Evolutionary conservation across 2,329 filamentous ascomycete genomes (phyloP), one percentile per base, ranked within the genome.

Genomic region (Neodidymelliopsis sp.): DNA sequence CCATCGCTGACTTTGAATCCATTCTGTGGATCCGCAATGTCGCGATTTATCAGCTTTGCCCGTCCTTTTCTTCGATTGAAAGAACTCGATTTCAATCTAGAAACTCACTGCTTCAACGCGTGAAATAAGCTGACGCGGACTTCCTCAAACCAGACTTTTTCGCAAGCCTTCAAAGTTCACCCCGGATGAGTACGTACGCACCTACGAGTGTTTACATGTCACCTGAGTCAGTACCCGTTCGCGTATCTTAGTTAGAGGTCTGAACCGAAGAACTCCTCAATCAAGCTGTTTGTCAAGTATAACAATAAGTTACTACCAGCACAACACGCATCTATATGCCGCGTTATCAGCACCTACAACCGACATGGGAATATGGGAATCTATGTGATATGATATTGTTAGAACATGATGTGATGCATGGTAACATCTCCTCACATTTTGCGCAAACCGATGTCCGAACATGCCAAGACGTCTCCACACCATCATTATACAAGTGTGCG

Each of bases 401-500:
- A n/a, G n/a, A 25, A 36, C 25, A 37, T 9, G 8, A 11, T 13
- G 16, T n/a, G 19, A 12, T 29, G 25, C 37, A 36, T 41, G 19
- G 30, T 19, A 10, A 23, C 10, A 13, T 25, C 16, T 5, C 25
- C 33, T 36, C 20, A 19, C 25, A 41, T 20, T 23, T 25, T 20
- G 25, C 15, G 12, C 30, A 16, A 18, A 7, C 24, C 31, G 25
- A 41, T 10, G 24, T 41, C 6, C 12, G 7, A 24, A 25, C 15
- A 30, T 13, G 41, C 31, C 24, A 39, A 11, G 23, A n/a, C 39
- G 28, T 38, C 51, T 46, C 41, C 46, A 46, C 36, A 36, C 18
- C 20, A 38, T 11, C 24, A 33, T 19, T 25, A 12, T 28, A 33
- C 13, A 23, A 34, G 33, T 18, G 27, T 27, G 38, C 23, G 38